phyloP scores from a whole-genome alignment of 345 rosid genomes.

The Lepidium didymum region DNA sequence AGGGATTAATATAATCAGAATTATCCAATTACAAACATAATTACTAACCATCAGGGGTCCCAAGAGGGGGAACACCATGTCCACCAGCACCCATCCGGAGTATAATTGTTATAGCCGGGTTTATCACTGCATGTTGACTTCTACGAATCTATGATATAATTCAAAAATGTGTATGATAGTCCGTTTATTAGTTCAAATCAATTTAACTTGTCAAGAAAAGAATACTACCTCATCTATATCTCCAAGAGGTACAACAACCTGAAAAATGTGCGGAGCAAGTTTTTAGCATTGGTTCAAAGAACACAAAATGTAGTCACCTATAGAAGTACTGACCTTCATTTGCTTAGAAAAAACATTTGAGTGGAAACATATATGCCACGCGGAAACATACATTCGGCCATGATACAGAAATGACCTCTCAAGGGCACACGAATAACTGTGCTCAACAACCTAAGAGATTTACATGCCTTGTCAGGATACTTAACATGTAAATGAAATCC shows the following conservation, averaged over 20 bases:
- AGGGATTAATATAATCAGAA: neutral
- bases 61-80: constrained; percentile 99
- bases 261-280: constrained; percentile 5
- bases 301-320: neutral
- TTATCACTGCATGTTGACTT: constrained; percentile 96
- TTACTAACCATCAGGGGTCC: constrained; percentile 91
- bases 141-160: constrained; percentile 59
- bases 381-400: constrained; percentile 96
- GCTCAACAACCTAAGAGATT: constrained; percentile 67
- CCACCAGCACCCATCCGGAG: constrained; percentile 99
- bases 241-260: constrained; percentile 89
- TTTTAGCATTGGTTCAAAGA: neutral
- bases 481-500: neutral
- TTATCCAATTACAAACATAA: constrained; percentile 1
- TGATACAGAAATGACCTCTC: constrained; percentile 98
- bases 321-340: constrained; percentile 69
- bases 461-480: constrained; percentile 2
- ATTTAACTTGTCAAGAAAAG: neutral
- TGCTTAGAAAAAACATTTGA: constrained; percentile 98
- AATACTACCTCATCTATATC: constrained; percentile 85
- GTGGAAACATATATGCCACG: constrained; percentile 99
- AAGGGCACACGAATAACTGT: constrained; percentile 90
- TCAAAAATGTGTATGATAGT: neutral
- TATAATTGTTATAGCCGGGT: constrained; percentile 91
- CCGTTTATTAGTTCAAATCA: neutral